These are phyloP conservation scores for Starmera quercuum DNA, from an alignment of 805 yeast genomes.

Conservation along the genomic window DNA sequence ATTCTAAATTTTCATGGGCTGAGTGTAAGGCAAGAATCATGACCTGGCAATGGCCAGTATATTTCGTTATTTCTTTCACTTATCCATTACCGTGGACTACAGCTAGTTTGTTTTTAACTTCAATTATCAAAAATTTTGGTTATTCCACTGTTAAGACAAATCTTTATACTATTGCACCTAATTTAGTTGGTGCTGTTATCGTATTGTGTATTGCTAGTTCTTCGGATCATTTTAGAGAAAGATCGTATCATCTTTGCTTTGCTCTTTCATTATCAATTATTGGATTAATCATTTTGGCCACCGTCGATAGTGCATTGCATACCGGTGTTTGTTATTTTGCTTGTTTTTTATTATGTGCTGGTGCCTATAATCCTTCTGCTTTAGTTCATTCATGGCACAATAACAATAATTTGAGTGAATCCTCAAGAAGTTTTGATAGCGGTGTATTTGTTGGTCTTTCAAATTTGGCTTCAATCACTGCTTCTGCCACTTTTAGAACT, in stretches of 20 bases:
- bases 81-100: conserved; percentile 7
- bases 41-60: conserved; percentile 10
- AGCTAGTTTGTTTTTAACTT: conserved; percentile 10
- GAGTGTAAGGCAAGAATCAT: conserved; percentile 3
- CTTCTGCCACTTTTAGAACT: conserved; percentile 26
- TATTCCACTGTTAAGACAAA: conserved; percentile 10
- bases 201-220: conserved; percentile 4
- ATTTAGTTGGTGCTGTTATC: conserved; percentile 11
- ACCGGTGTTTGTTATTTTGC: conserved; percentile 13
- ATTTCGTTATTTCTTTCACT: conserved; percentile 8
- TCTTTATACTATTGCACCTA: conserved; percentile 13
- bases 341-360: conserved; percentile 11
- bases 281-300: conserved; percentile 7
- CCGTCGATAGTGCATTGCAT: conserved; percentile 6
- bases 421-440: conserved; percentile 9
- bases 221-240: conserved; percentile 8
- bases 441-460: conserved; percentile 23
- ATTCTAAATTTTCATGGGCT: conserved; percentile 5
- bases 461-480: conserved; percentile 26
- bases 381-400: conserved; percentile 15
- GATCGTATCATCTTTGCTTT: conserved; percentile 10
- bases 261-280: conserved; percentile 8
- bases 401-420: conserved; percentile 10
- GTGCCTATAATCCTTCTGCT: conserved; percentile 13
- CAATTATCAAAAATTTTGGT: conserved; percentile 9